Evolutionary conservation across 306 rosid species (phyloP).

Genomic region (Cicer chorassanicum): DNA sequence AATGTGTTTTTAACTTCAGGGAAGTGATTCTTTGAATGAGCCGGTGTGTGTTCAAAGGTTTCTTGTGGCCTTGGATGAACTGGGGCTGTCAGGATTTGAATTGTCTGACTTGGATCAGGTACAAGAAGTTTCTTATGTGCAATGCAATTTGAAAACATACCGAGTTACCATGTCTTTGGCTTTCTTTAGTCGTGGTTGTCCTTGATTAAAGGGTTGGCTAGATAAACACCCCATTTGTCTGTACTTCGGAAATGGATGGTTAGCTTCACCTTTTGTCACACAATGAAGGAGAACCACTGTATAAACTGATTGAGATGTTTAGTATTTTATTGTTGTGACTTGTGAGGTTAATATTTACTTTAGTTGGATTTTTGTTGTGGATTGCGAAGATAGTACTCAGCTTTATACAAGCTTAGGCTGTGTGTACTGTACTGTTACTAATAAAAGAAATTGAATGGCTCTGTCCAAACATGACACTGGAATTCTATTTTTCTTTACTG

Average conservation of each 20-base stretch:
- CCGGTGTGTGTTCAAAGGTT: slow-evolving; percentile 62
- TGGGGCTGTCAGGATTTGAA: slow-evolving; percentile 84
- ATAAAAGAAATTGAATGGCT: slow-evolving; percentile 40
- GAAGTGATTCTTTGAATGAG: slow-evolving; percentile 50
- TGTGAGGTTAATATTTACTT: slow-evolving; percentile 33
- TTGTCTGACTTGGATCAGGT: slow-evolving; percentile 83
- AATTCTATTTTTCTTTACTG: slow-evolving; percentile 19
- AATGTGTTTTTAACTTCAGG: slow-evolving; percentile 56
- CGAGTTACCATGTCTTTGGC: slow-evolving; percentile 18
- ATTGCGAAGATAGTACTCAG: slow-evolving; percentile 28
- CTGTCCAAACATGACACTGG: slow-evolving; percentile 32
- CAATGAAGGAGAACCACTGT: slow-evolving; percentile 36
- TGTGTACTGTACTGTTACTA: slow-evolving; percentile 26
- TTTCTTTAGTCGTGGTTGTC: slow-evolving; percentile 25
- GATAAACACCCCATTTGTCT: slow-evolving; percentile 22
- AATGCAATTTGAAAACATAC: slow-evolving; percentile 34
- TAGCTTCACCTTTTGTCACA: slow-evolving; percentile 27
- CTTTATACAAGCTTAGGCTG: slow-evolving; percentile 36
- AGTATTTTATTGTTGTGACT: slow-evolving; percentile 14
- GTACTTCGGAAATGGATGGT: slow-evolving; percentile 17
- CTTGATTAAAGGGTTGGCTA: slow-evolving; percentile 35
- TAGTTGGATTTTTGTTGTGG: slow-evolving; percentile 28
- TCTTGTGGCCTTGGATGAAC: slow-evolving; percentile 73
- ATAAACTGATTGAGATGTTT: slow-evolving; percentile 19
- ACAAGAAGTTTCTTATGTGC: slow-evolving; percentile 44